Base-by-base conservation (phyloP, 768 basidiomycete species). In the Rhodotorula toruloides region DNA sequence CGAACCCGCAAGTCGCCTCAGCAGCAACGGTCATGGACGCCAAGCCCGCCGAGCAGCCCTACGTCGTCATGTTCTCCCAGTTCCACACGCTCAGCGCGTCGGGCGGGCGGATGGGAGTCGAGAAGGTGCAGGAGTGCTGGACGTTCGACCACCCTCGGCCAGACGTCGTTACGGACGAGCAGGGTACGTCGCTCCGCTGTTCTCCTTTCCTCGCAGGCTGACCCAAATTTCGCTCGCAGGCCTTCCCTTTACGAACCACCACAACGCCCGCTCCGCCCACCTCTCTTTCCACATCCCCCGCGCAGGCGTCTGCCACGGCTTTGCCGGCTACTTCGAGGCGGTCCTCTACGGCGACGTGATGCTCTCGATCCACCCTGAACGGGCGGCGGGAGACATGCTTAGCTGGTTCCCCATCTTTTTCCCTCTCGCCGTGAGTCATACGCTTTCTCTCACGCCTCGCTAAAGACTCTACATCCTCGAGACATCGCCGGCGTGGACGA, bases 351-450 rank as follows among this genome's bases (percentile, higher is more conserved):
- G 84, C n/a, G 86, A 87, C 67, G 81, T 98, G 29, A 90, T 90
- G 74, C 97, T 96, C 47, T 73, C 68, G 48, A 70, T 70, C 37
- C 94, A 98, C 76, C 96, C 96, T 0, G 84, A 89, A 58, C 85
- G 87, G 54, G 90, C 88, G 76, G 87, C 90, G 34, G 81, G 84
- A 52, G 87, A 98, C 72, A 99, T 99, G 96, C 81, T 98, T 73
- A 97, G 93, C 76, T 99, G 96, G 96, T 99, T 99, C 79, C 96
- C 96, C 0, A 78, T 97, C 27, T 96, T 91, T 79, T 94, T 99
- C 78, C 96, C 96, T 4, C 85, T 98, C 76, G 88, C 86, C 78
- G 92, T 88, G 65, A 37, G 84, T 77, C 14, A 27, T 39, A 27
- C 52, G 4, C 34, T 12, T 36, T 34, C 40, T 34, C 46, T 44